Conservation (phyloP, 1,284 basidiomycete genomes). For the Marasmius sp. region DNA sequence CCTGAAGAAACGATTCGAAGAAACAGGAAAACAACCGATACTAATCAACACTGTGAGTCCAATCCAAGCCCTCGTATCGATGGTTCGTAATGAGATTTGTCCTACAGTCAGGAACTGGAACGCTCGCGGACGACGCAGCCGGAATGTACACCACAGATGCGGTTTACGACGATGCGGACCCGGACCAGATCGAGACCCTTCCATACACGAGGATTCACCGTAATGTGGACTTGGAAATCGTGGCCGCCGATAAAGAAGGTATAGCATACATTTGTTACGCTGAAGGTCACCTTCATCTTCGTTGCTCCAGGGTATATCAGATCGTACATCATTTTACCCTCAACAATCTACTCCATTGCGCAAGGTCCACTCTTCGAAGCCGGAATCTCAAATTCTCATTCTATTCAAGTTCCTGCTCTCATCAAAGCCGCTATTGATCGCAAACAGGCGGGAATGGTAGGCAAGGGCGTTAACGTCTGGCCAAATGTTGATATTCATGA, state of each 20-base stretch:
- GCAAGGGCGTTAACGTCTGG: constrained; percentile 47
- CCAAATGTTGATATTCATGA: constrained; percentile 45
- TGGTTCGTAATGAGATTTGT: not conserved
- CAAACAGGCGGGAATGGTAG: constrained; percentile 42
- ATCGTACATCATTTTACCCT: constrained; percentile 42
- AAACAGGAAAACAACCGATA: constrained; percentile 38
- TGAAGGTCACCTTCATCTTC: not conserved
- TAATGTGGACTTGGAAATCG: constrained; percentile 35
- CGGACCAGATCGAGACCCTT: constrained; percentile 34
- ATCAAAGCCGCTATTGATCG: constrained; percentile 35
- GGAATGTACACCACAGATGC: constrained; percentile 28
- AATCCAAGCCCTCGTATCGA: not conserved
- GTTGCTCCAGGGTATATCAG: constrained; percentile 37
- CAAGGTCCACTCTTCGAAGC: constrained; percentile 36
- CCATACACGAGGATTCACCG: constrained; percentile 18
- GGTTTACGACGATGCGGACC: constrained; percentile 37
- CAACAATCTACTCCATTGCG: constrained; percentile 44
- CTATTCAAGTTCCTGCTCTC: constrained; percentile 38
- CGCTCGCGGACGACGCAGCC: constrained; percentile 32
- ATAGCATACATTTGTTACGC: not conserved
- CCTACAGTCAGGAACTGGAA: constrained; percentile 19
- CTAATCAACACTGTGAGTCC: constrained; percentile 51
- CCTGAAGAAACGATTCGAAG: constrained; percentile 39
- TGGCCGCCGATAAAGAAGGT: constrained; percentile 36
- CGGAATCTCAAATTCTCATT: constrained; percentile 42